Evolutionary conservation across 75 land plant genomes (phyloP), one percentile per base, ranked within the genome.

Genomic region (Ceratopteris richardii): DNA sequence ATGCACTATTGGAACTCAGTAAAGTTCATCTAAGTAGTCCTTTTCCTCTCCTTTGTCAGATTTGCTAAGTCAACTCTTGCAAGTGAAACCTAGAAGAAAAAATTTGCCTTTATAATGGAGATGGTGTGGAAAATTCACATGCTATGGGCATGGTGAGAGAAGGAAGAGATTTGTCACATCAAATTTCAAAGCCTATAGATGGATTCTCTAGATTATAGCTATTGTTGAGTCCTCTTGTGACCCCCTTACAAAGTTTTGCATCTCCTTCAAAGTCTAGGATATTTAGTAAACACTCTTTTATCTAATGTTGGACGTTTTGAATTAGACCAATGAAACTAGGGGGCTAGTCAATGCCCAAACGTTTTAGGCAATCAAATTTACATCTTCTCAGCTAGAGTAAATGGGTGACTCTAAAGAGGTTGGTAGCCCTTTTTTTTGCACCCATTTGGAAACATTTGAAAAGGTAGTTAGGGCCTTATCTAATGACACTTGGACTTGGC

Each of bases 401-500:
- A 26, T 23, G 54, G 54, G 28, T 52, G 54, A 52, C 13, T 26
- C 28, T 3, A 28, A 22, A 52, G 54, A 52, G 25, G 1, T 23
- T 24, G 29, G 67, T 14, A 62, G 60, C 19, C 60, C 61, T 31
- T 5, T 57, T 18, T 54, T 71, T 36, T 58, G 57, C 75, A 10
- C 62, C 69, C 2, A 62, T 72, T 29, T 72, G 56, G 68, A 44
- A 19, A 66, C 68, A 21, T 62, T 72, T 31, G 75, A 72, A 25
- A 60, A 65, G 58, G 75, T 63, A 37, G 29, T 66, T 40, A 69
- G 58, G 29, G 27, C 51, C 16, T 36, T 58, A 41, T 52, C 54
- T 21, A 28, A 52, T 52, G 54, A 52, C 27, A 48, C n/a, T n/a
- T n/a, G n/a, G n/a, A 9, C 37, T 23, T 24, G 29, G 29, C 25